Base-by-base conservation (phyloP, 495 filamentous ascomycete genomes). In the Annulohypoxylon stygium region DNA sequence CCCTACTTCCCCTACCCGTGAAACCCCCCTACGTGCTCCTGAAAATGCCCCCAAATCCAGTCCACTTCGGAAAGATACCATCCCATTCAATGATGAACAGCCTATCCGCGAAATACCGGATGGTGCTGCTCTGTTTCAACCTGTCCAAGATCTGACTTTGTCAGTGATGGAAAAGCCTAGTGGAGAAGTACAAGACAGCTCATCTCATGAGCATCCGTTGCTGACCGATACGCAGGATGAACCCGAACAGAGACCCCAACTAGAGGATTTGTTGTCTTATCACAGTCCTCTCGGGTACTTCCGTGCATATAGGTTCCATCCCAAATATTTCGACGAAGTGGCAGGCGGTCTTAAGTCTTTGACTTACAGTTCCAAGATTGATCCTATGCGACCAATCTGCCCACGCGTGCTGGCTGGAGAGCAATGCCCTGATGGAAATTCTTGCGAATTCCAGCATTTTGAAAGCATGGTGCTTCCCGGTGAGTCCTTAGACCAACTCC, bases 351-450 rank as follows among this genome's bases (percentile, higher is more conserved):
- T 93, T 78, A 90, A 90, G 80, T 98, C 97, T 70, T 84, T 97
- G 86, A 98, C 93, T 50, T 98, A 95, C 83, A 98, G 93, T 79
- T 90, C 95, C 80, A 89, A 88, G 63, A 95, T 98, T 78, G 87
- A 98, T 76, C 82, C 91, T 6, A 85, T 88, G 71, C 90, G 86
- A 69, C 87, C 86, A 55, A 65, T 98, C 18, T 98, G 96, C 79
- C 89, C 85, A 1, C 91, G 85, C 75, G 94, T 97, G 76, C 78
- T 92, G 69, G 83, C 85, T 37, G 92, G 90, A 36, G 91, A 93
- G 58, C 84, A 88, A 61, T 99, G 96, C 81, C 93, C 95, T 69
- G 89, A 93, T 75, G 80, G 81, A 16, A 85, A 84, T 41, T 92
- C 91, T 75, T 86, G 84, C 72, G 81, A 89, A 64, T 88, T 84